These are phyloP conservation scores for Pseudogymnoascus sp. DNA, from an alignment of 2,329 filamentous ascomycete genomes.

Conservation along the genomic window DNA sequence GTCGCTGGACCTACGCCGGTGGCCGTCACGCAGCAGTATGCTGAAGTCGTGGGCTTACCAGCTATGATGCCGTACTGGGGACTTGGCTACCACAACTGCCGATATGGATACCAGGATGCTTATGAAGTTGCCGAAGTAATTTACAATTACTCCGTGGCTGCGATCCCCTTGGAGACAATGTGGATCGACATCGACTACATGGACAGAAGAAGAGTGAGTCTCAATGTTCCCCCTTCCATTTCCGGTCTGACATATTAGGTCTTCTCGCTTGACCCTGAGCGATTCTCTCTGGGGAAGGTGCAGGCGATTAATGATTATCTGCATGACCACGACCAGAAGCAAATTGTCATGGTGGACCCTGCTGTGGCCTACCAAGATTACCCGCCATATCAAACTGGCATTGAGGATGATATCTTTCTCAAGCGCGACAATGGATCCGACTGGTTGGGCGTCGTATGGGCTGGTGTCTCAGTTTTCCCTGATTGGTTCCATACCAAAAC, in stretches of 20 bases:
- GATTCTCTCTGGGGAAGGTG: slow-evolving; percentile 54
- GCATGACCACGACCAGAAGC: slow-evolving; percentile 58
- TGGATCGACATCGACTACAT: slow-evolving; percentile 60
- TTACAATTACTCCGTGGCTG: slow-evolving; percentile 55
- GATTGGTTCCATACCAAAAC: slow-evolving; percentile 67
- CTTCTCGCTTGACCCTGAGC: slow-evolving; percentile 55
- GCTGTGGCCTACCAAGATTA: slow-evolving; percentile 46
- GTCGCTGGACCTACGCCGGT: slow-evolving; percentile 49
- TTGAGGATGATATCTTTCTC: slow-evolving; percentile 40
- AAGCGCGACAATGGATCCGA: slow-evolving; percentile 45
- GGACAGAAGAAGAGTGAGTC: slow-evolving; percentile 37
- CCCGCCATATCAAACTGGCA: slow-evolving; percentile 43
- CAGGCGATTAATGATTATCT: slow-evolving; percentile 58
- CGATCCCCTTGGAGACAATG: slow-evolving; percentile 61
- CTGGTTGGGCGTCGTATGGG: slow-evolving; percentile 65
- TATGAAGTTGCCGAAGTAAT: slow-evolving; percentile 59
- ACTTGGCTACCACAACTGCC: slow-evolving; percentile 54
- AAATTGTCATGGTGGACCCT: slow-evolving; percentile 72
- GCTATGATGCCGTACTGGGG: slow-evolving; percentile 58
- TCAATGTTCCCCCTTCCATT: neutral
- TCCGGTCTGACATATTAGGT: slow-evolving; percentile 28
- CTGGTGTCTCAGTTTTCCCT: slow-evolving; percentile 61
- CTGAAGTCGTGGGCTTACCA: slow-evolving; percentile 46
- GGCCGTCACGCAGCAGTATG: slow-evolving; percentile 51
- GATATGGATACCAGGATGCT: slow-evolving; percentile 55